Base-by-base conservation (phyloP, 2,329 filamentous ascomycete species). In the Sarocladium brachiariae region DNA sequence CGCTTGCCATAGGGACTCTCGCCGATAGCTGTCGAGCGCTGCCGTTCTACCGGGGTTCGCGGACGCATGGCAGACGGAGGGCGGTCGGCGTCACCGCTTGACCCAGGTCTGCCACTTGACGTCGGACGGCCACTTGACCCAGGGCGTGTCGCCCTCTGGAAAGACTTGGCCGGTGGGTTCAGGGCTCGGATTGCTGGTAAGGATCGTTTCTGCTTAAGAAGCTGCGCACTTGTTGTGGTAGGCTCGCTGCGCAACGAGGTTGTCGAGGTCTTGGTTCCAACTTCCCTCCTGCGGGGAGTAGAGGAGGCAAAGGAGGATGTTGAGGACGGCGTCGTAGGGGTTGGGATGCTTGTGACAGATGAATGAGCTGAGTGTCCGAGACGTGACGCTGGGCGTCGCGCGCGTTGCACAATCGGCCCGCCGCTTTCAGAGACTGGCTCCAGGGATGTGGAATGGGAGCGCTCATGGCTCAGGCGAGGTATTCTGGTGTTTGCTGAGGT, bases 381-480 rank as follows among this genome's bases (percentile, higher is more conserved):
- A 51, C 86, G 78, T 2, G 85, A 88, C 55, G 81, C 79, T 37
- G 86, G 81, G 56, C 83, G 75, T 51, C 81, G 78, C 56, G 74
- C 75, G 14, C 72, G 70, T 53, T 76, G 80, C 37, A 74, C 71
- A 45, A 87, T 78, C 18, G 87, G 81, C 3, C 84, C 89, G 48
- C 90, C 90, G 56, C 84, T 90, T 69, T 97, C 92, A 34, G 89
- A 95, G 5, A 97, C 90, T 19, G 92, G 90, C 63, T 95, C 92
- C n/a, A 97, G 76, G 16, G 86, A 84, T 10, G 67, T 70, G 8
- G 87, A 87, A 57, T 82, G 80, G 4, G 84, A 80, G 50, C 86
- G 78, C 61, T 89, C 86, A 65, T 87, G 84, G 53, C 75, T 76
- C 31, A 91, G 86, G 49, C 90, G 81, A 33, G 92, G 90, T 53